A percentile compares a stretch with the other conserved stretches of the same genome.
Evolutionary conservation across 1,284 basidiomycete genomes (phyloP).

Genomic region (Volvariella volvacea): DNA sequence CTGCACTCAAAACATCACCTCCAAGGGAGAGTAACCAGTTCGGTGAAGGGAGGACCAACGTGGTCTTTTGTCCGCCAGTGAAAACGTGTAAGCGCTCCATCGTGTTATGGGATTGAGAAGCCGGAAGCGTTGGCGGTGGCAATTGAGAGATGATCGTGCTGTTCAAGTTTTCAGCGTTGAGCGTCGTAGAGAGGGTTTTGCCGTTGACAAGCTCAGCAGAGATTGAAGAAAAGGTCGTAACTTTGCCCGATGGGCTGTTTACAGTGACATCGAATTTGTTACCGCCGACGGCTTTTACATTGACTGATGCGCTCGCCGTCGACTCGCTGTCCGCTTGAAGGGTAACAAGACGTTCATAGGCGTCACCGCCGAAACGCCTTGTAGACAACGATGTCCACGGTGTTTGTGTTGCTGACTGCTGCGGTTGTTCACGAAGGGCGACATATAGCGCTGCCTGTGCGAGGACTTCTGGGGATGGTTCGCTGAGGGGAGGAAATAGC

Average conservation of each 20-base stretch:
- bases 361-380: conserved; percentile 72
- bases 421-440: conserved; percentile 55
- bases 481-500: conserved; percentile 59
- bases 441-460: conserved; percentile 78
- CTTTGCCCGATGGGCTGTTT: conserved; percentile 22
- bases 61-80: conserved; percentile 47
- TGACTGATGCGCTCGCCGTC: conserved; percentile 33
- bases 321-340: conserved; percentile 47
- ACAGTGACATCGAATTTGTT: conserved; percentile 53
- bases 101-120: conserved; percentile 41
- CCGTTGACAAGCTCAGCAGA: conserved; percentile 47
- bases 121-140: conserved; percentile 42
- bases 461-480: conserved; percentile 56
- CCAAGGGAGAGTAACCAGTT: conserved; percentile 60
- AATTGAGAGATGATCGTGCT: conserved; percentile 72
- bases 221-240: conserved; percentile 40
- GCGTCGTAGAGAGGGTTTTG: conserved; percentile 42
- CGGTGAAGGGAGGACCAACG: conserved; percentile 56
- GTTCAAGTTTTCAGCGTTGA: conserved; percentile 38
- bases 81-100: conserved; percentile 73
- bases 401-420: conserved; percentile 22
- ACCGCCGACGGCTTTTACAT: conserved; percentile 30
- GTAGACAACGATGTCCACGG: conserved; percentile 69
- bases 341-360: conserved; percentile 51
- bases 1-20: conserved; percentile 42